phyloP scores from a whole-genome alignment of 495 filamentous ascomycete species.

The Hypoxylon fuscum region DNA sequence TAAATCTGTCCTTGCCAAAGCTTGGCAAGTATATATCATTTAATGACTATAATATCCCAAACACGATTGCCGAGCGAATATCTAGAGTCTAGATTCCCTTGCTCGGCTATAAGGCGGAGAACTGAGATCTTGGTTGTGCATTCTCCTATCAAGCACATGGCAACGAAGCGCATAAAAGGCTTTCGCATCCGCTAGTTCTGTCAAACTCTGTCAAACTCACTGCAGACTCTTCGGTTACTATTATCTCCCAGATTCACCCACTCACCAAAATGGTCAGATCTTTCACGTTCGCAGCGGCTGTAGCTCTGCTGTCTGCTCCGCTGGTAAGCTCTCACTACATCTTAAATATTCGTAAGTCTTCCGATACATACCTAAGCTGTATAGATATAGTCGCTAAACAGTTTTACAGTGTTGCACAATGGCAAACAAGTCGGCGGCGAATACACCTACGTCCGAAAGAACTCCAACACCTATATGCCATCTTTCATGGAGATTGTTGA shows the following conservation, averaged over 20 bases:
- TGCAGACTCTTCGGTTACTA: background rate
- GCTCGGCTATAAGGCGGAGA: conserved; percentile 17
- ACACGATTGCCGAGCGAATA: conserved; percentile 25
- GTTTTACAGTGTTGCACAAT: conserved; percentile 46
- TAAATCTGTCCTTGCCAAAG: conserved; percentile 23
- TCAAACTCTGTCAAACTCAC: conserved; percentile 14
- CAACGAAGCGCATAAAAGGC: conserved; percentile 24
- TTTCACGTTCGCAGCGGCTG: conserved; percentile 38
- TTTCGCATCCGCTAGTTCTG: conserved; percentile 6
- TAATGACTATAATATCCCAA: conserved; percentile 11
- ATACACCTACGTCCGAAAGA: conserved; percentile 52
- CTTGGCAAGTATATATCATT: conserved; percentile 14
- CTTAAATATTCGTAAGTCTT: conserved; percentile 45
- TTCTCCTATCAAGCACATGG: background rate
- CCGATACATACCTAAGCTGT: conserved; percentile 16
- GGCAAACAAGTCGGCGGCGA: conserved; percentile 48
- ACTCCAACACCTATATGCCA: conserved; percentile 53
- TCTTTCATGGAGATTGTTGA: conserved; percentile 52
- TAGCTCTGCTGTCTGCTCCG: conserved; percentile 36
- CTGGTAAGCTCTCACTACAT: conserved; percentile 52
- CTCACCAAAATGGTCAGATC: conserved; percentile 42
- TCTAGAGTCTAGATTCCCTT: conserved; percentile 2
- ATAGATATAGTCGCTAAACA: conserved; percentile 17
- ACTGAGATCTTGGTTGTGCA: conserved; percentile 6
- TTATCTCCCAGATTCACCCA: background rate